Conservation (phyloP, 2,329 filamentous ascomycete species). For the Aaosphaeria pasadenensis region DNA sequence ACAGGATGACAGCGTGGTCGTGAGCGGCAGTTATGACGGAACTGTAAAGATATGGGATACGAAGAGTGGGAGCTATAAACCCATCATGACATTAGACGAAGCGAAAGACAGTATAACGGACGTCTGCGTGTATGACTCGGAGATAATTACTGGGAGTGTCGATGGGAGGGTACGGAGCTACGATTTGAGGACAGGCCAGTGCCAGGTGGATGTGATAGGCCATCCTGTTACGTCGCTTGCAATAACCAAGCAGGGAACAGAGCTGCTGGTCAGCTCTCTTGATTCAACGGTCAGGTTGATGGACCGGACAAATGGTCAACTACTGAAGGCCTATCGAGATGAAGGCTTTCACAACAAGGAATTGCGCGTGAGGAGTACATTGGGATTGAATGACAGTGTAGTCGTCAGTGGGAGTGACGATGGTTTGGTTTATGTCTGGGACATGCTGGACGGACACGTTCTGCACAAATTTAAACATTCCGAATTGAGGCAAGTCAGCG, state of each 20-base stretch:
- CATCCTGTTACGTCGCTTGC: conserved; percentile 71
- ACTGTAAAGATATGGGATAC: conserved; percentile 66
- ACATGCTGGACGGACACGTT: conserved; percentile 70
- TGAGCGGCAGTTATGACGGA: conserved; percentile 71
- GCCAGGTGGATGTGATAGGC: conserved; percentile 40
- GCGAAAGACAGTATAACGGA: conserved; percentile 65
- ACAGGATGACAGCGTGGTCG: conserved; percentile 68
- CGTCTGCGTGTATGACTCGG: conserved; percentile 41
- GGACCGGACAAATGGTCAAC: conserved; percentile 71
- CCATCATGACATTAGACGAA: conserved; percentile 70
- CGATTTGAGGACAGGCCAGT: conserved; percentile 74
- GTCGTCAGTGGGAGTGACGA: conserved; percentile 81
- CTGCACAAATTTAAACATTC: conserved; percentile 58
- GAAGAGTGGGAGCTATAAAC: conserved; percentile 46
- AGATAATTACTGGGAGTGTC: conserved; percentile 73
- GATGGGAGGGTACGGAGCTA: conserved; percentile 81
- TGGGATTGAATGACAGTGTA: conserved; percentile 73
- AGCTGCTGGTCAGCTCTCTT: conserved; percentile 70
- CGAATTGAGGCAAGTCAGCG: conserved; percentile 24
- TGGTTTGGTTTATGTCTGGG: conserved; percentile 76
- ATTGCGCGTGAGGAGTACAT: conserved; percentile 69
- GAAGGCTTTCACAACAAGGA: conserved; percentile 61
- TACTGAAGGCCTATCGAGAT: conserved; percentile 69
- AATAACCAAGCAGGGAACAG: conserved; percentile 69
- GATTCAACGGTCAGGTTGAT: conserved; percentile 78